Evolutionary conservation across 495 filamentous ascomycete genomes (phyloP), one percentile per base, ranked within the genome.

Genomic region (Corynascus novoguineensis): DNA sequence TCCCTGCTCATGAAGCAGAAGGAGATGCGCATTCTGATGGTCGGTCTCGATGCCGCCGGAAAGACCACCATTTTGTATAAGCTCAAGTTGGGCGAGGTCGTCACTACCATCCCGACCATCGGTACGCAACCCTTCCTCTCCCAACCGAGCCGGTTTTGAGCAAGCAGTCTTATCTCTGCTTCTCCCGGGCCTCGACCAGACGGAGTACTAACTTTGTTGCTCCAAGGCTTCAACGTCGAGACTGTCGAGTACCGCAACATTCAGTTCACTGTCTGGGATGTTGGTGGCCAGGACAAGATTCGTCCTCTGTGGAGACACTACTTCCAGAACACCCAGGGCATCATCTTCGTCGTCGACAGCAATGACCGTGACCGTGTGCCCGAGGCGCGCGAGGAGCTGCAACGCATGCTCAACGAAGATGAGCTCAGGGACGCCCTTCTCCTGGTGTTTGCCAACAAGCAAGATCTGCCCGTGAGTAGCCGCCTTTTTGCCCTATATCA

Each of bases 211-310:
- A 75, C 68, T 48, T 48, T 63, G 31, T 38, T 53, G 19, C 15
- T 46, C 8, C 47, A 64, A 96, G 93, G 93, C 63, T 99, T 99
- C 83, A 99, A 99, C 81, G 93, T 99, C 73, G 93, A 99, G 84
- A 97, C 93, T 42, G 95, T 99, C 76, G 95, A 97, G 73, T 99
- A 97, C 81, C 96, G 96, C 85, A 97, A 99, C 83, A 97, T 99
- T 74, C 92, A 96, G 73, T 99, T 99, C 81, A 99, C 93, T 72
- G 93, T 99, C 74, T 99, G 93, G 93, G 93, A 99, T 84, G 93
- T 99, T 71, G 93, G 93, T 81, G 93, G 93, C 71, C 93, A 99
- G 82, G 93, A 99, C 82, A 99, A 99, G 88, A 99, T 99, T 75
- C 86, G 93, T 74, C 93, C 93, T 69, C 80, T 99, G 70, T 99